Evolutionary conservation across 371 early-diverging fungal genomes (phyloP).

Genomic region (Apophysomyces sp.): DNA sequence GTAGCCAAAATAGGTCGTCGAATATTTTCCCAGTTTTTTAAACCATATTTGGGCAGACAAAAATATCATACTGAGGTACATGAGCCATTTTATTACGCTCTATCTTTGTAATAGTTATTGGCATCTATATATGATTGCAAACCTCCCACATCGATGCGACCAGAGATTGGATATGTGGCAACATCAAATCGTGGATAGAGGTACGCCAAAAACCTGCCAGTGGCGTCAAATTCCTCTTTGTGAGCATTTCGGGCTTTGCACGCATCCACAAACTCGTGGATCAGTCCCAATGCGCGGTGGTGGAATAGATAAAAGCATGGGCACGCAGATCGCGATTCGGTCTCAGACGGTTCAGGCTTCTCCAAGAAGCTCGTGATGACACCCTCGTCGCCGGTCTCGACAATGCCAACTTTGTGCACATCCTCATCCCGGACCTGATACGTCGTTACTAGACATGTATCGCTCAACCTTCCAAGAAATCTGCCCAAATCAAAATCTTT

Average conservation of each 20-base stretch:
- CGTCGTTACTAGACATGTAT: slow-evolving; percentile 43
- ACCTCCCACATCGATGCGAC: slow-evolving; percentile 67
- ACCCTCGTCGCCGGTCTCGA: slow-evolving; percentile 36
- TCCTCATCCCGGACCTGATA: slow-evolving; percentile 43
- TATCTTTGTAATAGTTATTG: slow-evolving; percentile 33
- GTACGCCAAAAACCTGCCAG: slow-evolving; percentile 58
- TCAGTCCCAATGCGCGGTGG: slow-evolving; percentile 20
- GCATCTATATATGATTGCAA: slow-evolving; percentile 54
- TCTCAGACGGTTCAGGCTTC: slow-evolving; percentile 51
- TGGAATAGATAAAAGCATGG: slow-evolving; percentile 64
- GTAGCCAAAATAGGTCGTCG: not conserved
- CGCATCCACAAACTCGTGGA: slow-evolving; percentile 45
- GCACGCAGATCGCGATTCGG: slow-evolving; percentile 51
- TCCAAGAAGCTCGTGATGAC: slow-evolving; percentile 52
- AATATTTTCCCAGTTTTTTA: not conserved
- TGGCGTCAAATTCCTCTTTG: slow-evolving; percentile 57
- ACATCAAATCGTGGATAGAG: slow-evolving; percentile 44
- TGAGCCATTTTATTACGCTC: not conserved
- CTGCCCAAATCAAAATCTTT: slow-evolving; percentile 45
- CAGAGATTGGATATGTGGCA: slow-evolving; percentile 45
- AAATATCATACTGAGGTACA: not conserved
- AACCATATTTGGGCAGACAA: not conserved
- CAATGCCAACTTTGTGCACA: slow-evolving; percentile 57
- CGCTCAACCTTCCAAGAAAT: slow-evolving; percentile 8
- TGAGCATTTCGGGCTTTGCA: slow-evolving; percentile 23